Base-by-base conservation (phyloP, 2,329 filamentous ascomycete species). In the Blumeria hordei region DNA sequence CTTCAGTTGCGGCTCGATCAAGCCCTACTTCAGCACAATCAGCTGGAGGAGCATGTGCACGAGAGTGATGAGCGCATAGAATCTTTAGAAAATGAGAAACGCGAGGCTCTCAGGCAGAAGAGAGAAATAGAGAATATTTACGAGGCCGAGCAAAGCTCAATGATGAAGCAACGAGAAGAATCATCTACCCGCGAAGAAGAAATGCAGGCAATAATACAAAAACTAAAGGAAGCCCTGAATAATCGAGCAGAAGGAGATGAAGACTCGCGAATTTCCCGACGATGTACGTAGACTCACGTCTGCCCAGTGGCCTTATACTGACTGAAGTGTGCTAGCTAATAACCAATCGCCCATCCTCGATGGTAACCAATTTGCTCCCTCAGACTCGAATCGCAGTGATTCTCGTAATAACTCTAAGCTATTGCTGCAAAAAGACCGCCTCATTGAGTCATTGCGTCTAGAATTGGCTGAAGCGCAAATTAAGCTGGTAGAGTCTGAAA, bases 101-200 rank as follows among this genome's bases (percentile, higher is more conserved):
- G 85, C 62, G 88, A 96, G 61, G 75, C 82, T 55, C 78, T 81
- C 34, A 78, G 88, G 59, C 83, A 93, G 68, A 85, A 86, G 64
- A 80, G 90, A 59, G 92, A 98, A 67, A 81, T 95, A 71, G 88
- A 95, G 68, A 80, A 81, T 59, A 88, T 93, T 60, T 93, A 94
- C 67, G 90, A 96, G 67, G 80, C 84, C 47, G 92, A 98, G 69
- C 79, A 87, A 59, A 85, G 82, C 64, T 80, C 85, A 55, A 84
- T 90, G 70, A 80, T 86, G 64, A 87, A 88, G 69, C 90, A 96
- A 67, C 92, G 93, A 70, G 88, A 95, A 60, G 86, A 93, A 62
- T 83, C 88, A 68, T 74, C 77, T 55, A 83, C 82, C 61, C 77
- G 82, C 56, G 88, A 95, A 65, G 88, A 94, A 64, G 88, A 94